A percentile compares a stretch with the other conserved stretches of the same genome.
Evolutionary conservation across 306 rosid species (phyloP).

Genomic region (Phaseolus lunatus): DNA sequence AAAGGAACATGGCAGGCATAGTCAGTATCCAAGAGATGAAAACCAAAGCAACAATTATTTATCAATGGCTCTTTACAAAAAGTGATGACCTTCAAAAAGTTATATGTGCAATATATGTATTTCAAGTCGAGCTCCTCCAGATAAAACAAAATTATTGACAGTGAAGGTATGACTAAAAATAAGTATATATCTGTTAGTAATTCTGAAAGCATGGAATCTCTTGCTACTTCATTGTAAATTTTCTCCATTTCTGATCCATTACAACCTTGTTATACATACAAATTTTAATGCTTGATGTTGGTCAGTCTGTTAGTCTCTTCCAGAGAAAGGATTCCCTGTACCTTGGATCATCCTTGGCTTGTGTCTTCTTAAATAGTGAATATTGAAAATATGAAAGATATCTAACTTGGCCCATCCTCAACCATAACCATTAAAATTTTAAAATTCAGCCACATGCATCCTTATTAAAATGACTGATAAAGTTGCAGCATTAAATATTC

Average conservation of each 20-base stretch:
- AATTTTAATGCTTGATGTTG: conserved; percentile 9
- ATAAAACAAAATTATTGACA: conserved; percentile 30
- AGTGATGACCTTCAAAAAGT: conserved; percentile 22
- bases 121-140: conserved; percentile 31
- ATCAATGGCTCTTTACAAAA: conserved; percentile 10
- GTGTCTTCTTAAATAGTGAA: conserved; percentile 22
- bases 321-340: conserved; percentile 31
- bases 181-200: conserved; percentile 21
- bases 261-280: conserved; percentile 29
- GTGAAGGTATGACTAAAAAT: conserved; percentile 7
- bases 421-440: not conserved
- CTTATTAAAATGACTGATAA: conserved; percentile 1
- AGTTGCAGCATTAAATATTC: conserved; percentile 27
- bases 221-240: not conserved
- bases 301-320: conserved; percentile 30
- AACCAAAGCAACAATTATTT: conserved; percentile 35
- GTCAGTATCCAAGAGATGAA: conserved; percentile 28
- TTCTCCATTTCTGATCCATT: conserved; percentile 9
- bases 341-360: not conserved
- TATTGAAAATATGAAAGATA: conserved; percentile 19
- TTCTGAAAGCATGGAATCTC: conserved; percentile 12
- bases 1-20: not conserved
- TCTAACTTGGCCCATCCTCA: conserved; percentile 21
- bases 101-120: conserved; percentile 29
- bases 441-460: too few species aligned